These are phyloP conservation scores for Diutina ranongensis DNA, from an alignment of 1,139 yeast species.

Conservation along the genomic window DNA sequence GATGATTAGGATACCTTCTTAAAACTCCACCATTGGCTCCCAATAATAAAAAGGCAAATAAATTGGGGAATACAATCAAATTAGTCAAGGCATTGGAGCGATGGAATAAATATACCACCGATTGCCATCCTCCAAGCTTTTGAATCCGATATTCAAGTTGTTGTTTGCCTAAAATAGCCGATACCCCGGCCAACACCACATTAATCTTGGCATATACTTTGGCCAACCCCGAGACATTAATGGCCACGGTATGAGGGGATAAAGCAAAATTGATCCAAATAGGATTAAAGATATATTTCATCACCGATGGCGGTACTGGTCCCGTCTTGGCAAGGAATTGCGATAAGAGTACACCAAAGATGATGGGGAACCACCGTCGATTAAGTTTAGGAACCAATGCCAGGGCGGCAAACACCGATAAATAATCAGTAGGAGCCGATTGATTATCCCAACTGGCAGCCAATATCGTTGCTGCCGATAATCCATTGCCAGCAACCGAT, in stretches of 20 bases:
- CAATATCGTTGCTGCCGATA: background rate
- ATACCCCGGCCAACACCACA: background rate
- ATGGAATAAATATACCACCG: background rate
- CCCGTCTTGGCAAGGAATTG: background rate
- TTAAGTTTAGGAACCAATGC: background rate
- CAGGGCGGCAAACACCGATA: conserved; percentile 5
- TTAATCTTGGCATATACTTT: background rate
- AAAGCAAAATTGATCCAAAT: conserved; percentile 1
- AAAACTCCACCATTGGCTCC: background rate
- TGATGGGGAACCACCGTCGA: background rate
- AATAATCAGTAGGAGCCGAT: background rate
- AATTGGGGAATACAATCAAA: conserved; percentile 1
- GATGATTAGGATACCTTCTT: background rate
- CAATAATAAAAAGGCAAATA: background rate
- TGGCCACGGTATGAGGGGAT: background rate
- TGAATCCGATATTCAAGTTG: background rate
- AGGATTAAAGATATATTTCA: background rate
- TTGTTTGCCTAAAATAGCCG: background rate
- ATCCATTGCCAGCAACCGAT: background rate
- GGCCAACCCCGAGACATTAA: conserved; percentile 1
- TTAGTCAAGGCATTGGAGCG: background rate
- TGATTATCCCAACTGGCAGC: conserved; percentile 3
- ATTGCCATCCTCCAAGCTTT: background rate
- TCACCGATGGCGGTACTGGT: background rate
- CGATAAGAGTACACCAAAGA: background rate